Conservation (phyloP, 495 filamentous ascomycete genomes). For the Pyronema omphalodes region DNA sequence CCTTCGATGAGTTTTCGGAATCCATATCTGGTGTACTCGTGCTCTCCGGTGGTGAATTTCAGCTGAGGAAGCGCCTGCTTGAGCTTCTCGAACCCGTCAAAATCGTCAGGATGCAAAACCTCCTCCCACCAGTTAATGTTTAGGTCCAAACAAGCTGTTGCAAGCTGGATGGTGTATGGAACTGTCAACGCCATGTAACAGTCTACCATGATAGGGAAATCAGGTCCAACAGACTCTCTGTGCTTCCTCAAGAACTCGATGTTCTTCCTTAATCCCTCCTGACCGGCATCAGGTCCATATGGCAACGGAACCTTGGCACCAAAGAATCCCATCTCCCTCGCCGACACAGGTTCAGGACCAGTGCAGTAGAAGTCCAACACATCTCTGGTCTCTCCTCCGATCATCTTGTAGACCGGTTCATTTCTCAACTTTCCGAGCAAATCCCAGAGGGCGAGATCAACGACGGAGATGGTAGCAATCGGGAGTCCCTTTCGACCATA, state of each 20-base stretch:
- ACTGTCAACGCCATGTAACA: conserved; percentile 95
- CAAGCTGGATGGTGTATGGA: conserved; percentile 76
- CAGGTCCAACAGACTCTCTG: conserved; percentile 63
- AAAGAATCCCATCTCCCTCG: conserved; percentile 68
- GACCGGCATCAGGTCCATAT: conserved; percentile 71
- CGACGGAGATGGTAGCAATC: conserved; percentile 78
- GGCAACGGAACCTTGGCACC: conserved; percentile 79
- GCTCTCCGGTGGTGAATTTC: conserved; percentile 88
- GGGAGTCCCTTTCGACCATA: conserved; percentile 84
- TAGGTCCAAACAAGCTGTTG: conserved; percentile 57
- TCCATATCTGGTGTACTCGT: conserved; percentile 80
- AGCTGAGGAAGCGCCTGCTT: conserved; percentile 78
- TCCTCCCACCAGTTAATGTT: conserved; percentile 97
- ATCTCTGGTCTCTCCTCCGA: conserved; percentile 66
- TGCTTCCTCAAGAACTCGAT: conserved; percentile 71
- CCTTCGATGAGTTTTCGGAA: conserved; percentile 88
- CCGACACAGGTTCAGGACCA: conserved; percentile 58
- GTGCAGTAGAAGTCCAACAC: conserved; percentile 86
- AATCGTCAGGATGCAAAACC: conserved; percentile 73
- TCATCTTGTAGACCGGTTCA: conserved; percentile 87
- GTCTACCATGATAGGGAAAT: conserved; percentile 86
- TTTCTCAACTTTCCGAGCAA: conserved; percentile 71
- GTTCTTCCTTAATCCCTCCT: conserved; percentile 66
- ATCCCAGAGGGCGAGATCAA: conserved; percentile 86
- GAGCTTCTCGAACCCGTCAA: conserved; percentile 69